A percentile compares a stretch with the other conserved stretches of the same genome.
These are phyloP conservation scores for Gryganskiella cystojenkinii DNA, from an alignment of 192 early-diverging fungal species.

Conservation along the genomic window DNA sequence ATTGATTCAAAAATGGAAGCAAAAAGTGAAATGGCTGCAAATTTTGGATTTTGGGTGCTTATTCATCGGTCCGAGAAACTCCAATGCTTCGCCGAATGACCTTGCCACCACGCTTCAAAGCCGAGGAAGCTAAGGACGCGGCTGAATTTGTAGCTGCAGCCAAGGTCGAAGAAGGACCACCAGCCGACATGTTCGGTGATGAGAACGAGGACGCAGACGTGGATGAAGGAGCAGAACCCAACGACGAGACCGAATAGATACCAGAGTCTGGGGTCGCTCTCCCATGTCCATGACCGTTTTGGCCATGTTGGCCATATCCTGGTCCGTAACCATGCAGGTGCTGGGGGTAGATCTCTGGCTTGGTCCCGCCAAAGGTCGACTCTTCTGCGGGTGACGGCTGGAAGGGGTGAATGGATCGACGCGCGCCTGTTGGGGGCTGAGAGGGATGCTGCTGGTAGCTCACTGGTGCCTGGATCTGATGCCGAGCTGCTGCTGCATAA, in stretches of 20 bases:
- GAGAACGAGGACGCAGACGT: no score
- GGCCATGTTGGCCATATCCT: no score
- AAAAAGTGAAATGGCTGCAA: no score
- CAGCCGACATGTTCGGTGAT: not conserved
- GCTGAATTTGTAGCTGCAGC: not conserved
- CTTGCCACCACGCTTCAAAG: slow-evolving; percentile 26
- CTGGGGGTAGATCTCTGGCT: not conserved
- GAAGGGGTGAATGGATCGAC: slow-evolving; percentile 22
- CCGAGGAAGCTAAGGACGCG: slow-evolving; percentile 3
- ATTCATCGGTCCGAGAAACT: not conserved
- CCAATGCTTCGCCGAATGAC: slow-evolving; percentile 35
- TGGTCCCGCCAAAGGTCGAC: slow-evolving; percentile 15
- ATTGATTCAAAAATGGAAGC: no score
- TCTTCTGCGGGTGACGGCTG: not conserved
- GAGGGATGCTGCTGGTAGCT: slow-evolving; percentile 6
- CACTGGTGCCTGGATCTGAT: slow-evolving; percentile 17
- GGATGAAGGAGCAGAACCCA: no score
- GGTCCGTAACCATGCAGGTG: not conserved
- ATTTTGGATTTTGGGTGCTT: no score
- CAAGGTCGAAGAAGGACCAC: not conserved
- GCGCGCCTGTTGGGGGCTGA: not conserved
- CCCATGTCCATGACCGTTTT: no score
- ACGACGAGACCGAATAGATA: no score
- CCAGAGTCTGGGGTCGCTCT: no score
- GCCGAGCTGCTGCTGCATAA: not conserved